Base-by-base conservation (phyloP, 139 green algal species). In the Picocystis salinarum region DNA sequence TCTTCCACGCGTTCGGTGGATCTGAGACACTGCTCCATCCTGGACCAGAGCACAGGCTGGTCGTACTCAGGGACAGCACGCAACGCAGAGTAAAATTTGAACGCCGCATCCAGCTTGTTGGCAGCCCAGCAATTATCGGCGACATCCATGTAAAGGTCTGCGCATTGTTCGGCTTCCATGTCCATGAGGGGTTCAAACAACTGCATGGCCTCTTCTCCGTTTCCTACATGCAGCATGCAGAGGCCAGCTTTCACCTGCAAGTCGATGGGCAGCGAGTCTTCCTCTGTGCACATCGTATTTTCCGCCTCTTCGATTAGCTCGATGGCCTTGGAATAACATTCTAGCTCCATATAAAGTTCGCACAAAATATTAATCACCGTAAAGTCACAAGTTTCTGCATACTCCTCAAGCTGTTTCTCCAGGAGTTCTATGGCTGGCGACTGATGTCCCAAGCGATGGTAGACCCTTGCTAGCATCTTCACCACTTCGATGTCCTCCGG, bases 351-450 rank as follows among this genome's bases (percentile, higher is more conserved):
- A 50, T 77, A 74, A 23, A 90, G 63, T 63, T 92, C 81, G 1
- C 70, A 60, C 34, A 92, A 53, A 24, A 93, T 80, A 73, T 92
- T 92, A 56, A 91, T 58, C 39, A 77, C 59, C 13, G 73, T 84
- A 5, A 90, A 55, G 52, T 92, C 75, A 5, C 45, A 47, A 15
- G 46, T 15, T 26, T 15, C 9, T 6, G 49, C 40, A 28, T 41
- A 39, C 23, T 31, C 18, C 7, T 36, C 11, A 22, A 69, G 17
- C 4, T 60, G 33, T 1, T 45, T 28, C 44, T 69, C 45, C 28
- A 71, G 53, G 13, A 71, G 31, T 13, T 28, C 29, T 33, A 61
- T 48, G n/a, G 74, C 74, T 27, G 49, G 48, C 6, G 57, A 39
- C 15, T 53, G 25, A 28, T 71, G 51, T 2, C 55, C 60, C 20